A percentile compares a stretch with the other conserved stretches of the same genome.
Conservation (phyloP, 495 filamentous ascomycete genomes). For the Penicillium bovifimosum region DNA sequence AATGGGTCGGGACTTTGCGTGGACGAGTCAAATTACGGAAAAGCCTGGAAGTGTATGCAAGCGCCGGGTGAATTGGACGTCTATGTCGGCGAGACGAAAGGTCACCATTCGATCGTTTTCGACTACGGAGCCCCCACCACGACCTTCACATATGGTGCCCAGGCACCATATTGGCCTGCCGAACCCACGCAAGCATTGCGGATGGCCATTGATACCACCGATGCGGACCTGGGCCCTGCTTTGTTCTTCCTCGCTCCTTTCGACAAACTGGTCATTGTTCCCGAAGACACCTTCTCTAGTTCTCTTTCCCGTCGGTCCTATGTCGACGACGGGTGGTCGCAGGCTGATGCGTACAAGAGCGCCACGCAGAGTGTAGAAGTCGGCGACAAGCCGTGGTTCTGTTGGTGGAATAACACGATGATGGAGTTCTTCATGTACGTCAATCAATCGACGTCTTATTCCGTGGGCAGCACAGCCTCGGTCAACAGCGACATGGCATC, state of each 20-base stretch:
- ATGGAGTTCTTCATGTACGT: constrained; percentile 81
- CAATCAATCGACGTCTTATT: constrained; percentile 47
- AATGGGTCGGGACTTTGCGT: constrained; percentile 64
- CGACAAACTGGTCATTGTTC: constrained; percentile 77
- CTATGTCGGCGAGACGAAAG: constrained; percentile 20
- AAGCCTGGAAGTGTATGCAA: constrained; percentile 64
- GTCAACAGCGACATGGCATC: constrained; percentile 17
- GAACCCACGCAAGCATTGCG: constrained; percentile 42
- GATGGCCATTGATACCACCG: constrained; percentile 62
- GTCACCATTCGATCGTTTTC: constrained; percentile 25
- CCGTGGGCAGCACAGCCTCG: constrained; percentile 25
- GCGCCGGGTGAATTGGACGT: constrained; percentile 36
- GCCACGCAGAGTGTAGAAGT: constrained; percentile 47
- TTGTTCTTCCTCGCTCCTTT: constrained; percentile 66
- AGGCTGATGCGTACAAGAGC: constrained; percentile 6
- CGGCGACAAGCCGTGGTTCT: constrained; percentile 77
- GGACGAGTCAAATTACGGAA: constrained; percentile 47
- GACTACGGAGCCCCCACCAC: constrained; percentile 24
- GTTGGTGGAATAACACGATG: constrained; percentile 77
- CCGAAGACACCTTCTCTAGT: constrained; percentile 44
- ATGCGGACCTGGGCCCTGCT: constrained; percentile 60
- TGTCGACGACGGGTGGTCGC: constrained; percentile 21
- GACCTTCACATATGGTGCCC: constrained; percentile 64
- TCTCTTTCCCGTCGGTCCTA: constrained; percentile 27
- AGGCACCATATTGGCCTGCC: constrained; percentile 53